Percentiles rank a stretch among this genome's conserved stretches.
These are phyloP conservation scores for Epicoccum nigrum DNA, from an alignment of 2,329 filamentous ascomycete species.

Conservation along the genomic window DNA sequence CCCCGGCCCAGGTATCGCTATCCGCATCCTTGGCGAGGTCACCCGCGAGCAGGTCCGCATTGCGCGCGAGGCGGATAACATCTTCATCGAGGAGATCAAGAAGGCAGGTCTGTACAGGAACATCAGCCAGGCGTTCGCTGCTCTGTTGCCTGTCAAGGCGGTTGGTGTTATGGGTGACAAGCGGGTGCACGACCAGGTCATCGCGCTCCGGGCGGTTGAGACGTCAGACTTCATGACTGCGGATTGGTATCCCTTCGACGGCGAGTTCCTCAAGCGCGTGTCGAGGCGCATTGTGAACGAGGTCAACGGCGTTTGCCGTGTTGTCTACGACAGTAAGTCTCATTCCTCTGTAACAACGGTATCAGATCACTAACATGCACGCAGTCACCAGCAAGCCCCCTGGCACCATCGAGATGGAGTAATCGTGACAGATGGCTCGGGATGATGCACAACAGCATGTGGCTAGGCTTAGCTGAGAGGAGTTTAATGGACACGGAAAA, in stretches of 20 bases:
- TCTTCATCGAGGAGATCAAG: conserved; percentile 78
- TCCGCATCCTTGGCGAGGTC: conserved; percentile 83
- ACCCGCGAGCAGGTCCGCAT: conserved; percentile 80
- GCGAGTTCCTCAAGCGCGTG: conserved; percentile 69
- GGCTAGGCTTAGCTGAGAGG: conserved; percentile 5
- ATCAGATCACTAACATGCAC: conserved; percentile 23
- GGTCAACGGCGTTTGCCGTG: conserved; percentile 73
- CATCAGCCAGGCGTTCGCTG: conserved; percentile 73
- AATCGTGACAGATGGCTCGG: conserved; percentile 28
- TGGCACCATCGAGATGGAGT: conserved; percentile 78
- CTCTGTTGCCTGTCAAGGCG: conserved; percentile 68
- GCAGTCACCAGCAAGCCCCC: conserved; percentile 69
- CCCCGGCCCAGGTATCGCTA: conserved; percentile 76
- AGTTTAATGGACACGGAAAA: conserved; percentile 1
- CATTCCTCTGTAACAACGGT: background rate
- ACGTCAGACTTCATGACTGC: conserved; percentile 78
- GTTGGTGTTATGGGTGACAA: conserved; percentile 75
- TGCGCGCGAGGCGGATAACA: conserved; percentile 75
- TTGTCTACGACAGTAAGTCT: conserved; percentile 70
- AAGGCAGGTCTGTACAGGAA: conserved; percentile 75
- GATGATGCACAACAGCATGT: background rate
- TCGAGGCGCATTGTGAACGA: conserved; percentile 75
- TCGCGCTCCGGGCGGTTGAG: conserved; percentile 66
- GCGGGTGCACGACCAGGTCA: conserved; percentile 68
- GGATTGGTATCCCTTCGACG: conserved; percentile 70